phyloP scores from a whole-genome alignment of 805 yeast genomes.

The Saccharomyces mikatae region DNA sequence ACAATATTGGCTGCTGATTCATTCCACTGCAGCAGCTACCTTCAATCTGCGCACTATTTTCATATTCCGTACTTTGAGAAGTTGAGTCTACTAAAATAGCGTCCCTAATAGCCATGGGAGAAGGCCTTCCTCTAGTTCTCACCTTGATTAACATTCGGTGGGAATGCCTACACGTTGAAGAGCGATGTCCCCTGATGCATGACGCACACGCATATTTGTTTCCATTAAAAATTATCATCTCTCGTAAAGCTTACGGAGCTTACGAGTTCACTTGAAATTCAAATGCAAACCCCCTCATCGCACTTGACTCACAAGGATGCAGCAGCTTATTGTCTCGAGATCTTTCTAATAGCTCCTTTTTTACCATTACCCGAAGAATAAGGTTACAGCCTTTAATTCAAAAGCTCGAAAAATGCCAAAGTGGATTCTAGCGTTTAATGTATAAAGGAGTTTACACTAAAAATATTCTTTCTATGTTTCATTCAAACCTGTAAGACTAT shows the following conservation, averaged over 20 bases:
- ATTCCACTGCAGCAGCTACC: constrained; percentile 13
- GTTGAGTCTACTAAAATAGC: constrained; percentile 27
- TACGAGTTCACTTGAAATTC: background rate
- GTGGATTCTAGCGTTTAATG: background rate
- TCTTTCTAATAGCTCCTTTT: background rate
- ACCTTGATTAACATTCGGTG: constrained; percentile 76
- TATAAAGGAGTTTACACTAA: background rate
- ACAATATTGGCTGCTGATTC: constrained; percentile 26
- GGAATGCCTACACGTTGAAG: constrained; percentile 78
- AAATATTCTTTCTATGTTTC: background rate
- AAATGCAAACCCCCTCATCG: background rate
- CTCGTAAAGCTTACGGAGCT: background rate
- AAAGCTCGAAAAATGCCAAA: background rate
- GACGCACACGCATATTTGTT: constrained; percentile 76
- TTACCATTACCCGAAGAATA: background rate
- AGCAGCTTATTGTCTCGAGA: background rate
- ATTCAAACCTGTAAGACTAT: background rate
- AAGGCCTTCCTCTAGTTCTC: constrained; percentile 83
- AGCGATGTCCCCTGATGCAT: constrained; percentile 89
- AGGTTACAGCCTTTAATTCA: background rate
- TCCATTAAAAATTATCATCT: constrained; percentile 71
- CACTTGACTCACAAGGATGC: background rate
- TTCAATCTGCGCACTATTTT: constrained; percentile 1
- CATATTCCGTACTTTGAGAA: constrained; percentile 15
- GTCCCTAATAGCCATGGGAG: constrained; percentile 37